A percentile compares a stretch with the other conserved stretches of the same genome.
phyloP scores from a whole-genome alignment of 2,329 filamentous ascomycete species.

The Mollisia scopiformis region DNA sequence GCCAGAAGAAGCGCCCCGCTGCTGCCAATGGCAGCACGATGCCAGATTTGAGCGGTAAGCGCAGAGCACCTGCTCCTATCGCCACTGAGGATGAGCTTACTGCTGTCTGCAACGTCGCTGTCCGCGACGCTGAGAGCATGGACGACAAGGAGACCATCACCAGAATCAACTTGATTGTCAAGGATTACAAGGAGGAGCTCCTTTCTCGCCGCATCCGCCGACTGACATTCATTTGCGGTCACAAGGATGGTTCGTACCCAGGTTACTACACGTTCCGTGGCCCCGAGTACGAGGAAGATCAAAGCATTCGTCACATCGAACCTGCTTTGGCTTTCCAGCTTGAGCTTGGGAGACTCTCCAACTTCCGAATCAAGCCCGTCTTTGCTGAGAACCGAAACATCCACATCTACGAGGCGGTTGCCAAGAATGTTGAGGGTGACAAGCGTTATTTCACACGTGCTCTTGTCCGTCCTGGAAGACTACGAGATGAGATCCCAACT shows the following conservation, averaged over 20 bases:
- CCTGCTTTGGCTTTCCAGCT: conserved; percentile 98
- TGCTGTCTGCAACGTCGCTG: conserved; percentile 88
- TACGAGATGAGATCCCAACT: conserved; percentile 97
- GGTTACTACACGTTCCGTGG: conserved; percentile 99
- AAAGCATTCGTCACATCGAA: conserved; percentile 95
- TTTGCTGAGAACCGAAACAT: conserved; percentile 99
- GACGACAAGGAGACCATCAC: conserved; percentile 80
- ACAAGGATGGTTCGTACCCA: conserved; percentile 91
- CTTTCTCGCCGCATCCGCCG: conserved; percentile 81
- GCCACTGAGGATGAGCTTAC: conserved; percentile 77
- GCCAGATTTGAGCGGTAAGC: conserved; percentile 74
- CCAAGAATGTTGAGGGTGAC: conserved; percentile 92
- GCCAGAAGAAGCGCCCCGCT: conserved; percentile 57
- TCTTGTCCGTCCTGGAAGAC: conserved; percentile 89
- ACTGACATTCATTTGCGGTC: conserved; percentile 94
- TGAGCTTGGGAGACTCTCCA: conserved; percentile 88
- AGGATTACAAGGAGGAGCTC: conserved; percentile 83
- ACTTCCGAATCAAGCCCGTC: conserved; percentile 97
- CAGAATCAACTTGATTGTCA: conserved; percentile 76
- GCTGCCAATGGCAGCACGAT: conserved; percentile 57
- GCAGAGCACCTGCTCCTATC: conserved; percentile 59
- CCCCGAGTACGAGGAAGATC: conserved; percentile 84
- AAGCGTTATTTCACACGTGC: conserved; percentile 99
- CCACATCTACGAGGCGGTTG: conserved; percentile 95
- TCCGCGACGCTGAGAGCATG: conserved; percentile 82